A percentile compares a stretch with the other conserved stretches of the same genome.
Conservation (phyloP, 768 basidiomycete species). For the Hericium rajendrae region DNA sequence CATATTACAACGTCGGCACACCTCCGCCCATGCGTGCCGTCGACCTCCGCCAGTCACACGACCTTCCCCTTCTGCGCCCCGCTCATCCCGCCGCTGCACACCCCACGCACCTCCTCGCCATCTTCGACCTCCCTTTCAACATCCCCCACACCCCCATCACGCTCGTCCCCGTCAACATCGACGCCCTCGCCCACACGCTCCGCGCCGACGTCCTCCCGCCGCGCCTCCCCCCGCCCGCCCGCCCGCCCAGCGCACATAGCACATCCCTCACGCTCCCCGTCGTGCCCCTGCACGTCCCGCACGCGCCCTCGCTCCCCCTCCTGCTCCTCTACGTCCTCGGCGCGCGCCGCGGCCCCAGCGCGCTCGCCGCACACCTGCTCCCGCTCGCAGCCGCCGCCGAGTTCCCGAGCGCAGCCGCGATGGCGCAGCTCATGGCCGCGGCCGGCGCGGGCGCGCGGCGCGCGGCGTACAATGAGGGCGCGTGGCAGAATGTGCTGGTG, state of each 20-base stretch:
- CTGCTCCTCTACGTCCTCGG: conserved; percentile 6
- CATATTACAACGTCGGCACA: conserved; percentile 3
- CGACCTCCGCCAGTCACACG: conserved; percentile 6
- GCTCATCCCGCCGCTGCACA: not conserved
- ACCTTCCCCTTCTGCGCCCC: conserved; percentile 2
- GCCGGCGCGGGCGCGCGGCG: conserved; percentile 16
- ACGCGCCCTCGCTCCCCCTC: conserved; percentile 5
- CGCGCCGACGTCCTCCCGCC: conserved; percentile 1
- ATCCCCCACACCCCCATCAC: not conserved
- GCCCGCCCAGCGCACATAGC: not conserved
- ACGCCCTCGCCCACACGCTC: conserved; percentile 1
- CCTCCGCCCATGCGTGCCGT: conserved; percentile 1
- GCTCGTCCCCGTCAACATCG: conserved; percentile 6
- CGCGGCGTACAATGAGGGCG: conserved; percentile 42
- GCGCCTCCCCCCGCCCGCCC: not conserved
- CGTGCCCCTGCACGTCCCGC: conserved; percentile 8
- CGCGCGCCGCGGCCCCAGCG: conserved; percentile 6
- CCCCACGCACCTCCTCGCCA: conserved; percentile 9
- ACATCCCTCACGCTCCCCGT: conserved; percentile 2
- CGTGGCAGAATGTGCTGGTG: conserved; percentile 56
- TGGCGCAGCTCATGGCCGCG: conserved; percentile 8
- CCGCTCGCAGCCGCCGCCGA: conserved; percentile 9
- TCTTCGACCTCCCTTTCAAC: conserved; percentile 2
- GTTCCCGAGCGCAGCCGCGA: conserved; percentile 18
- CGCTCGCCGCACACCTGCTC: conserved; percentile 7